These are phyloP conservation scores for Cutaneotrichosporon mucoides DNA, from an alignment of 1,284 basidiomycete species.

Conservation along the genomic window DNA sequence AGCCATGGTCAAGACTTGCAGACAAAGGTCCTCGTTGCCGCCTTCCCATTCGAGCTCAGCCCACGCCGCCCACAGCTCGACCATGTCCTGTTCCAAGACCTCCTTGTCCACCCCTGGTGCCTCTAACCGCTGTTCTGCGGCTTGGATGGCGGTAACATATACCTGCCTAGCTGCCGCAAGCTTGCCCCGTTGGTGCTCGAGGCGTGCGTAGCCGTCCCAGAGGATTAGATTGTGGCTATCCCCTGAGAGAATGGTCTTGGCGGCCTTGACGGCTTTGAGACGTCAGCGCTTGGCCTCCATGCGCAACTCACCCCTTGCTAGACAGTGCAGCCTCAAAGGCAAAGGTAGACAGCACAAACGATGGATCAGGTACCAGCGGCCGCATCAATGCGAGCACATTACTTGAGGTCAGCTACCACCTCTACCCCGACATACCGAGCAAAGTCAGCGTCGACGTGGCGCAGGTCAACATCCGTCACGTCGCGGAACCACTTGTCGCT, in stretches of 20 bases:
- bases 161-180: constrained; percentile 73
- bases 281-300: too few species aligned
- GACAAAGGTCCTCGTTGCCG: constrained; percentile 22
- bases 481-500: constrained; percentile 43
- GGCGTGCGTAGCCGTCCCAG: constrained; percentile 76
- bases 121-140: constrained; percentile 26
- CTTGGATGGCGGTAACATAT: constrained; percentile 60
- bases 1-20: constrained; percentile 31
- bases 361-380: constrained; percentile 38
- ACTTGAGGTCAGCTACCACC: constrained; percentile 20
- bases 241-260: constrained; percentile 63
- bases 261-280: constrained; percentile 54
- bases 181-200: constrained; percentile 69
- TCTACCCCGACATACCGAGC: too few species aligned
- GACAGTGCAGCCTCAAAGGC: constrained; percentile 42
- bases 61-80: constrained; percentile 79
- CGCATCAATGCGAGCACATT: constrained; percentile 32
- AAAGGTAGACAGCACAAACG: constrained; percentile 45
- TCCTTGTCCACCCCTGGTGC: constrained; percentile 5
- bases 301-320: constrained; percentile 36
- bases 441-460: constrained; percentile 31
- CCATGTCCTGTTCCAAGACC: constrained; percentile 25
- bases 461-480: constrained; percentile 32
- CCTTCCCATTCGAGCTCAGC: constrained; percentile 70
- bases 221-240: constrained; percentile 63